These are phyloP conservation scores for Platanthera zijinensis DNA, from an alignment of 106 monocot genomes.

Conservation along the genomic window DNA sequence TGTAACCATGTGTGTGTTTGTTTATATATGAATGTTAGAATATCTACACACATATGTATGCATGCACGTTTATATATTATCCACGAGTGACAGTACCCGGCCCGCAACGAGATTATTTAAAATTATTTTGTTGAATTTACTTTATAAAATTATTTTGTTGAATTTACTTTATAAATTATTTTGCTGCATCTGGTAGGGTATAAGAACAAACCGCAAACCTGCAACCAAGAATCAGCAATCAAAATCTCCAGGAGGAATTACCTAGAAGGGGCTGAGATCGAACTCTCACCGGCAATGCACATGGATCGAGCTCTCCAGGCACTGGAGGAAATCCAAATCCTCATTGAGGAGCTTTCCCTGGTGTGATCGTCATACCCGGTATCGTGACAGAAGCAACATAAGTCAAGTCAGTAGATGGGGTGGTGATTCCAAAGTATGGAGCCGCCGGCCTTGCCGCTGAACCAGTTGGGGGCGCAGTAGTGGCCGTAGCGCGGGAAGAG, in stretches of 20 bases:
- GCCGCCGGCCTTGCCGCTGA: constrained; percentile 85
- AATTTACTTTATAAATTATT: too few relatives aligned
- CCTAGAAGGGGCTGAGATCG: neutral
- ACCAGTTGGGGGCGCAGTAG: constrained; percentile 99
- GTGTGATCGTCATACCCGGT: constrained; percentile 85
- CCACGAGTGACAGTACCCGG: neutral
- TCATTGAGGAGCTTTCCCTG: constrained; percentile 78
- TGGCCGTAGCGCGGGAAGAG: constrained; percentile 92
- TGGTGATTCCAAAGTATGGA: constrained; percentile 82
- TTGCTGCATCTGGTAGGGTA: constrained; percentile 79
- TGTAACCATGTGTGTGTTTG: neutral
- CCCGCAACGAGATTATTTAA: too few relatives aligned
- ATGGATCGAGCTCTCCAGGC: constrained; percentile 74
- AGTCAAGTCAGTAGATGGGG: constrained; percentile 90
- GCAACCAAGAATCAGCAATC: constrained; percentile 9
- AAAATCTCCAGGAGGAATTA: neutral
- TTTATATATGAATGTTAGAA: neutral
- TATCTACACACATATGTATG: neutral
- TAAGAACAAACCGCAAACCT: constrained; percentile 78
- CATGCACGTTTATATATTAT: neutral
- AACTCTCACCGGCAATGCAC: constrained; percentile 66
- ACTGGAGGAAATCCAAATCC: constrained; percentile 80
- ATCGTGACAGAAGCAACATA: constrained; percentile 97
- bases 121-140: too few relatives aligned
- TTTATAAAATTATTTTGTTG: too few relatives aligned